Evolutionary conservation across 805 yeast genomes (phyloP).

Genomic region (Wickerhamiella kurtzmanii): DNA sequence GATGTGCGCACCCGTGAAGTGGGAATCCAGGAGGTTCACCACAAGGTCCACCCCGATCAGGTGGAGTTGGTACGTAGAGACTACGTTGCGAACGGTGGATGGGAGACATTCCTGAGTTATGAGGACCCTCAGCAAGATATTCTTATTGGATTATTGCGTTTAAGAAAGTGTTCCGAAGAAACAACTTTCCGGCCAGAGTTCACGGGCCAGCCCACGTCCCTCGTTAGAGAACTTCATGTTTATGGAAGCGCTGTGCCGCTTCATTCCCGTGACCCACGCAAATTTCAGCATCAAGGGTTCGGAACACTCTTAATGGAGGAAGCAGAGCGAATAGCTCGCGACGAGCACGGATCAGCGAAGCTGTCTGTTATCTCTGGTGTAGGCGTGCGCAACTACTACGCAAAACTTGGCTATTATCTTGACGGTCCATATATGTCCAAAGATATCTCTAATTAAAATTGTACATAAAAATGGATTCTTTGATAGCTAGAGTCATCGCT

Average conservation of each 20-base stretch:
- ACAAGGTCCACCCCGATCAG: conserved; percentile 91
- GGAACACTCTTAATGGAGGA: conserved; percentile 97
- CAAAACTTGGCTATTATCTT: conserved; percentile 74
- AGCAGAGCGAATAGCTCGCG: conserved; percentile 88
- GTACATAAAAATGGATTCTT: too few relatives aligned
- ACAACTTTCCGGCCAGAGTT: conserved; percentile 87
- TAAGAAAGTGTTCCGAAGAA: conserved; percentile 77
- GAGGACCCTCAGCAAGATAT: conserved; percentile 97
- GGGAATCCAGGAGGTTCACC: conserved; percentile 97
- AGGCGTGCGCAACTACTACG: conserved; percentile 93
- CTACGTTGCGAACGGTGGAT: conserved; percentile 83
- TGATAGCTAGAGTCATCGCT: too few relatives aligned
- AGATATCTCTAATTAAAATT: conserved; percentile 3
- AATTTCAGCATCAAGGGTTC: conserved; percentile 98
- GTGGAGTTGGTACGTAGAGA: conserved; percentile 92
- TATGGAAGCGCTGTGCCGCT: conserved; percentile 95
- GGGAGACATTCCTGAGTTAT: conserved; percentile 94
- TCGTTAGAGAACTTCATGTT: conserved; percentile 94
- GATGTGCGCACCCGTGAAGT: conserved; percentile 97
- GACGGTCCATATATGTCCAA: conserved; percentile 99
- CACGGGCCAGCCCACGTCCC: conserved; percentile 68
- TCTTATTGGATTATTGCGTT: conserved; percentile 74
- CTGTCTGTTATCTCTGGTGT: conserved; percentile 94
- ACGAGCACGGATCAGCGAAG: conserved; percentile 86
- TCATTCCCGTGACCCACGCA: conserved; percentile 92